A percentile compares a stretch with the other conserved stretches of the same genome.
Conservation (phyloP, 805 yeast genomes). For the Myxozyma kluyveri region DNA sequence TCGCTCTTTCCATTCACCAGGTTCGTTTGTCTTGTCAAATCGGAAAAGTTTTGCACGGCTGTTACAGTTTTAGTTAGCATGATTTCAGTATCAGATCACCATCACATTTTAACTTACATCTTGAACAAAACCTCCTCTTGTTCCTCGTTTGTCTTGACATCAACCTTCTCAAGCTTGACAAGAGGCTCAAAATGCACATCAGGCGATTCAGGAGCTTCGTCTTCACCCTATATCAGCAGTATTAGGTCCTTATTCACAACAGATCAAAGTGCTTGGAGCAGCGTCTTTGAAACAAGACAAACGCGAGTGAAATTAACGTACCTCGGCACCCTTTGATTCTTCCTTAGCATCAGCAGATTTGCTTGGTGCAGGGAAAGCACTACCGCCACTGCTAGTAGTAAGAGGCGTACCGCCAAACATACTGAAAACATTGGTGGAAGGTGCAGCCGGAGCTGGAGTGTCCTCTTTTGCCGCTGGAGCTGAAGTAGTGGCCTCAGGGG, state of each 20-base stretch:
- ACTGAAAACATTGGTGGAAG: slow-evolving; percentile 80
- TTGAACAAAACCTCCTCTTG: slow-evolving; percentile 79
- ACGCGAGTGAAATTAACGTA: neutral
- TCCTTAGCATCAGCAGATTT: neutral
- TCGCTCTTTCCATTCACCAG: slow-evolving; percentile 98
- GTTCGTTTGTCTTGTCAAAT: slow-evolving; percentile 54
- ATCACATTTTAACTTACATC: slow-evolving; percentile 44
- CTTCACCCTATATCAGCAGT: slow-evolving; percentile 44
- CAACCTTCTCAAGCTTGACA: slow-evolving; percentile 92
- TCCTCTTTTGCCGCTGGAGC: slow-evolving; percentile 22
- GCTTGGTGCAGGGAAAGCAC: slow-evolving; percentile 11
- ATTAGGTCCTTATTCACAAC: slow-evolving; percentile 23
- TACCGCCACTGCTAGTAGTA: slow-evolving; percentile 2
- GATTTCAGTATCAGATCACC: neutral
- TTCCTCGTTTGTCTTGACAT: slow-evolving; percentile 93
- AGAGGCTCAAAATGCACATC: slow-evolving; percentile 96
- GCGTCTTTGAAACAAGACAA: neutral
- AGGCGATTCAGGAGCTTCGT: slow-evolving; percentile 64
- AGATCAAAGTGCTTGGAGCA: neutral
- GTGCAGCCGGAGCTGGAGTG: slow-evolving; percentile 39
- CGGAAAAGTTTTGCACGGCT: slow-evolving; percentile 88
- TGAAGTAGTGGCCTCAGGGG: slow-evolving; percentile 17
- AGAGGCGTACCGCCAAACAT: slow-evolving; percentile 81
- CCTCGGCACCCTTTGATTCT: slow-evolving; percentile 9
- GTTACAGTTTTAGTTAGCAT: neutral